Evolutionary conservation across 129 eudicot species (phyloP).

Genomic region (Saposhnikovia divaricata): DNA sequence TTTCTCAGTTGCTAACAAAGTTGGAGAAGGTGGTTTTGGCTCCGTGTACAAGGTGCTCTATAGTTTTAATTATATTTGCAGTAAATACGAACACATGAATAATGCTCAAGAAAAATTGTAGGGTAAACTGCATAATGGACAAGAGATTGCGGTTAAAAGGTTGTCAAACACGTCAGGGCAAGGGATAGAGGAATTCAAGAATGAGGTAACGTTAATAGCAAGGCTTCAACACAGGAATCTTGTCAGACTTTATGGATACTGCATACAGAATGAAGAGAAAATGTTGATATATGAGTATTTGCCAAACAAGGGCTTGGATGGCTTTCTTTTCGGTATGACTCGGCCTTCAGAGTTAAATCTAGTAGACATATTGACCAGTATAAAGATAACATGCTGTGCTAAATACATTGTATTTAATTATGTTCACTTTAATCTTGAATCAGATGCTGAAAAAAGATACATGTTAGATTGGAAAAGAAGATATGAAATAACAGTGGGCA

Average conservation of each 20-base stretch:
- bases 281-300: not conserved
- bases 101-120: not conserved
- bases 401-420: not conserved
- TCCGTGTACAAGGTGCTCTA: conserved; percentile 9
- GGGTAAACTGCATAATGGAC: not conserved
- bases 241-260: not conserved
- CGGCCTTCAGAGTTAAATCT: not conserved
- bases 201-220: not conserved
- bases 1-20: not conserved
- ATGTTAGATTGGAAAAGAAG: conserved; percentile 15
- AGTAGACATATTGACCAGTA: not conserved
- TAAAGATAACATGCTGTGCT: not conserved
- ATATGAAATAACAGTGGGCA: conserved; percentile 14
- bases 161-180: not conserved
- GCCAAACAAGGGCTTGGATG: not conserved
- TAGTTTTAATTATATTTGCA: not conserved
- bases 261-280: not conserved
- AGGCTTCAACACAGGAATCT: conserved; percentile 2
- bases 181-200: not conserved
- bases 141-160: conserved; percentile 2
- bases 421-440: not conserved
- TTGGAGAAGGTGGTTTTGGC: conserved; percentile 15
- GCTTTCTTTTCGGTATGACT: not conserved
- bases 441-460: conserved; percentile 11
- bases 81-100: not conserved